phyloP scores from a whole-genome alignment of 345 rosid genomes.

The Populus tremula region DNA sequence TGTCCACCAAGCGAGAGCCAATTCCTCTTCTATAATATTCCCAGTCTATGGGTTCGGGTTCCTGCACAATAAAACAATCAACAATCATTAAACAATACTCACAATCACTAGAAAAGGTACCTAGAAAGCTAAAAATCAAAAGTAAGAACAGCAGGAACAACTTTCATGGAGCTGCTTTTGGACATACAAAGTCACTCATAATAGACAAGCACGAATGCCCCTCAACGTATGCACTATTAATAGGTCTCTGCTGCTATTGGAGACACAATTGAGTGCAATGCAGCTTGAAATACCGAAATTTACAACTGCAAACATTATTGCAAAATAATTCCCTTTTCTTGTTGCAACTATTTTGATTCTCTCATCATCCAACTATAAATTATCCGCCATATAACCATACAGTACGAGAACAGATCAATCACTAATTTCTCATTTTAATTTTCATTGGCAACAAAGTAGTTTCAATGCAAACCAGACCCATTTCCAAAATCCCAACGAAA shows the following conservation, averaged over 20 bases:
- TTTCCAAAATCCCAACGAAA: neutral
- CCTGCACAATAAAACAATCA: constrained; percentile 41
- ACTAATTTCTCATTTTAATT: neutral
- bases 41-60: constrained; percentile 96
- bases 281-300: neutral
- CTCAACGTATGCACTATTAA: neutral
- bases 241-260: neutral
- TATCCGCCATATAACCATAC: neutral
- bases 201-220: neutral
- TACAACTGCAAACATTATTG: neutral
- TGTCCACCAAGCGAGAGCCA: constrained; percentile 89
- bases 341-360: neutral
- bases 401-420: neutral
- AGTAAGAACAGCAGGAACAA: neutral
- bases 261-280: neutral
- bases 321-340: neutral
- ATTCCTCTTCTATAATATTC: constrained; percentile 82
- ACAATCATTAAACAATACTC: neutral
- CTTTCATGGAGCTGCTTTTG: neutral
- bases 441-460: neutral
- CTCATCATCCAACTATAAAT: neutral
- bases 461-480: neutral
- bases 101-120: neutral
- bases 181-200: neutral
- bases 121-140: neutral